These are phyloP conservation scores for Helotiales sp. DNA, from an alignment of 2,329 filamentous ascomycete species.

Conservation along the genomic window DNA sequence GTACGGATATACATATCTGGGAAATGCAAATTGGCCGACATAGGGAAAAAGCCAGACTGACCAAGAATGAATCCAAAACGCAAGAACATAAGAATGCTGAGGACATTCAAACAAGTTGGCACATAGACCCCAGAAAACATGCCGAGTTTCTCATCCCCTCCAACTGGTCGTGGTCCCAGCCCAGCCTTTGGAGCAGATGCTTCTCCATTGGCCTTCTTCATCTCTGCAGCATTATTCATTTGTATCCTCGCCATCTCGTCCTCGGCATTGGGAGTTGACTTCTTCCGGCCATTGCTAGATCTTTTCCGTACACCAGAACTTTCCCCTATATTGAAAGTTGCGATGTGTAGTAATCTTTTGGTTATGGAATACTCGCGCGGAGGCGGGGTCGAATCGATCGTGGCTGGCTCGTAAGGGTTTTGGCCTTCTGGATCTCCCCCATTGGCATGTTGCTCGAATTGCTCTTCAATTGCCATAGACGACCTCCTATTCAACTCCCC, in stretches of 20 bases:
- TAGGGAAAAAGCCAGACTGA: background rate
- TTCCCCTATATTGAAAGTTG: conserved; percentile 22
- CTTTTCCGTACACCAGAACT: conserved; percentile 18
- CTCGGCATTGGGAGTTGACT: conserved; percentile 21
- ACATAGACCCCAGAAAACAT: conserved; percentile 83
- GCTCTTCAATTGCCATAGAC: conserved; percentile 33
- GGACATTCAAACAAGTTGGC: conserved; percentile 84
- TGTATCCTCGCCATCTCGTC: conserved; percentile 28
- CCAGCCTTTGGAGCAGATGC: conserved; percentile 45
- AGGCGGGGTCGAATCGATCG: conserved; percentile 34
- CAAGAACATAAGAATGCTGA: conserved; percentile 92
- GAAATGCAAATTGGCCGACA: no score
- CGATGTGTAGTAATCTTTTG: conserved; percentile 32
- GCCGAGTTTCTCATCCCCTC: conserved; percentile 66
- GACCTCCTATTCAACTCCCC: conserved; percentile 50
- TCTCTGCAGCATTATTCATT: conserved; percentile 36
- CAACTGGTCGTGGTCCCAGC: conserved; percentile 47
- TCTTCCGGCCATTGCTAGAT: conserved; percentile 23
- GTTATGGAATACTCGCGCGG: conserved; percentile 37
- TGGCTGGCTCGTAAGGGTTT: conserved; percentile 39
- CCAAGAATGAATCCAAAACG: conserved; percentile 86
- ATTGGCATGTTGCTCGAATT: background rate
- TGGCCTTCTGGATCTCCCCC: background rate
- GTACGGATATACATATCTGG: background rate
- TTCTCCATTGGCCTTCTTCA: conserved; percentile 41